Conservation (phyloP, 108 stramenopile species). For the Skeletonema costatum region DNA sequence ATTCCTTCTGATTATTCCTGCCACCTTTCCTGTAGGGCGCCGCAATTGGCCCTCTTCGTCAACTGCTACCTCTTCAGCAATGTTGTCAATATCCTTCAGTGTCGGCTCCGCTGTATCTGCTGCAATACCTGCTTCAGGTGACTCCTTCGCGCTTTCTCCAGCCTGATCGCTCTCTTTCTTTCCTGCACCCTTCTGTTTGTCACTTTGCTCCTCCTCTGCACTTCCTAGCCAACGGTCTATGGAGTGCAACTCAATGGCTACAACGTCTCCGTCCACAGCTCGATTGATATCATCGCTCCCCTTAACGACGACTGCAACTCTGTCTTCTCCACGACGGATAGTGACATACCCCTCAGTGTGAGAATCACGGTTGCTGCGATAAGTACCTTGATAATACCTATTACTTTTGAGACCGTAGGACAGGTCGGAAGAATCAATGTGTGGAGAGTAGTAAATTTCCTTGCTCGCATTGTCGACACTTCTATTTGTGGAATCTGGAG, state of each 20-base stretch:
- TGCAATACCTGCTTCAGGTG: slow-evolving; percentile 53
- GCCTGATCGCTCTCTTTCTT: slow-evolving; percentile 10
- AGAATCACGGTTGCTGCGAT: slow-evolving; percentile 53
- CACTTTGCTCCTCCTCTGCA: background rate
- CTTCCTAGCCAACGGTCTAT: slow-evolving; percentile 61
- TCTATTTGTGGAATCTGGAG: slow-evolving; percentile 4
- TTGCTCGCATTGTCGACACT: background rate
- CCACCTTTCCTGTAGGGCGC: slow-evolving; percentile 84
- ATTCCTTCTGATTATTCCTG: slow-evolving; percentile 87
- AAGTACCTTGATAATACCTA: slow-evolving; percentile 67
- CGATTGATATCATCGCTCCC: slow-evolving; percentile 83
- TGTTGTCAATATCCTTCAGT: slow-evolving; percentile 64
- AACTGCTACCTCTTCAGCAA: slow-evolving; percentile 55
- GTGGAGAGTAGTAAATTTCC: slow-evolving; percentile 52
- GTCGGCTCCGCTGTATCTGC: slow-evolving; percentile 76
- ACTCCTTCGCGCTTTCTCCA: background rate
- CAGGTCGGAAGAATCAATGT: slow-evolving; percentile 58
- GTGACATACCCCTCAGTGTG: slow-evolving; percentile 60
- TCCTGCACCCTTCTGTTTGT: slow-evolving; percentile 1
- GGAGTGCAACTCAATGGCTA: slow-evolving; percentile 83
- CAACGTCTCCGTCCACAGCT: slow-evolving; percentile 96
- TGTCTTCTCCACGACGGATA: slow-evolving; percentile 72
- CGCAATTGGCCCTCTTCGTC: slow-evolving; percentile 39
- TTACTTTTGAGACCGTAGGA: slow-evolving; percentile 70
- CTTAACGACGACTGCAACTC: slow-evolving; percentile 74